A percentile compares a stretch with the other conserved stretches of the same genome.
Evolutionary conservation across 371 early-diverging fungal genomes (phyloP).

Genomic region (Mucor plumbeus): DNA sequence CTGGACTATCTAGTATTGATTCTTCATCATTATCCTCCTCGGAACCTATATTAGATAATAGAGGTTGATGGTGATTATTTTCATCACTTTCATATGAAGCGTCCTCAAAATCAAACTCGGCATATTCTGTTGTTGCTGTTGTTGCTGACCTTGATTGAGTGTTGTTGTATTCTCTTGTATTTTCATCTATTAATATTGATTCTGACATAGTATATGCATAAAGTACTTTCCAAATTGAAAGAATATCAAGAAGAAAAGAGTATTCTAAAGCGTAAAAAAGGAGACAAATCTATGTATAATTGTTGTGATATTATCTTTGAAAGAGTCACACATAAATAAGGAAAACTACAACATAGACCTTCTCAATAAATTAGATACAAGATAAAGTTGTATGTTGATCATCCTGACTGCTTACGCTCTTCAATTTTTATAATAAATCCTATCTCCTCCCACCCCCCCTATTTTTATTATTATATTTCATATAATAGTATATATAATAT

Average conservation of each 20-base stretch:
- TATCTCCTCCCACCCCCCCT: too few relatives aligned
- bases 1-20: slow-evolving; percentile 11
- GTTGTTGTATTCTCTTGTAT: background rate
- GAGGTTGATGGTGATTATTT: slow-evolving; percentile 20
- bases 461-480: too few relatives aligned
- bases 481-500: too few relatives aligned
- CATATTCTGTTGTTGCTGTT: slow-evolving; percentile 31
- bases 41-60: slow-evolving; percentile 17
- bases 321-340: background rate
- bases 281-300: slow-evolving; percentile 2
- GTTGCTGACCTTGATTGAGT: background rate
- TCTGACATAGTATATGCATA: background rate
- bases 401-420: too few relatives aligned
- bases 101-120: slow-evolving; percentile 48
- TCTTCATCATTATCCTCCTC: slow-evolving; percentile 23
- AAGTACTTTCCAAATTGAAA: background rate
- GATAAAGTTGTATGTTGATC: too few relatives aligned
- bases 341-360: background rate
- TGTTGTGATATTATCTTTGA: background rate
- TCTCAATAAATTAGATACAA: background rate
- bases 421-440: background rate
- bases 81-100: slow-evolving; percentile 35
- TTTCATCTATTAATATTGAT: background rate
- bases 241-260: background rate
- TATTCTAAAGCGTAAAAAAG: slow-evolving; percentile 1